These are phyloP conservation scores for Mycena capillaripes DNA, from an alignment of 768 basidiomycete species.

Conservation along the genomic window DNA sequence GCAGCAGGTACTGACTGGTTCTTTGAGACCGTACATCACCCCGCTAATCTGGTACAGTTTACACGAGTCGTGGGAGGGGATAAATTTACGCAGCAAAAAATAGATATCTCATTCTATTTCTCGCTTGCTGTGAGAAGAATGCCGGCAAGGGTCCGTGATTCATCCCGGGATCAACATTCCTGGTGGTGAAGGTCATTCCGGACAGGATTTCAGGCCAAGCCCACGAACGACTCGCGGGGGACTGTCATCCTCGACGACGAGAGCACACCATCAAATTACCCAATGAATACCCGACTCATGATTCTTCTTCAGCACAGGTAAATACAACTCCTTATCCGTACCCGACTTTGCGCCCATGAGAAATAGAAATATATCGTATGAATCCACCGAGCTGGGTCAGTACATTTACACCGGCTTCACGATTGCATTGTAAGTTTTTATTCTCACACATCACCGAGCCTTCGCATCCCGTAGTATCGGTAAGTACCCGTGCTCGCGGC, in stretches of 20 bases:
- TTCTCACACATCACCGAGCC: not conserved
- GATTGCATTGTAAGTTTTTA: not conserved
- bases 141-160: not conserved
- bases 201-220: no score
- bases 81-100: not conserved
- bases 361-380: not conserved
- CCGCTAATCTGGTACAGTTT: not conserved
- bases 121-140: not conserved
- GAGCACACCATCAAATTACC: no score
- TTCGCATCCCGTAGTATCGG: not conserved
- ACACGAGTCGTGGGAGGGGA: not conserved
- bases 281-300: not conserved
- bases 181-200: no score
- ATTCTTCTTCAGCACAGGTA: not conserved
- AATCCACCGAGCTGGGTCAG: not conserved
- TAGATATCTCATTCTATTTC: not conserved
- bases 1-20: no score
- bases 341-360: not conserved
- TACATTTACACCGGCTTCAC: not conserved
- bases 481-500: no score
- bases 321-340: not conserved
- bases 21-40: not conserved
- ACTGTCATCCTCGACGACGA: no score
- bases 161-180: not conserved
- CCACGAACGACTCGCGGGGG: no score